Evolutionary conservation across 169 alveolate species (phyloP).

Genomic region (Plasmodium knowlesi): DNA sequence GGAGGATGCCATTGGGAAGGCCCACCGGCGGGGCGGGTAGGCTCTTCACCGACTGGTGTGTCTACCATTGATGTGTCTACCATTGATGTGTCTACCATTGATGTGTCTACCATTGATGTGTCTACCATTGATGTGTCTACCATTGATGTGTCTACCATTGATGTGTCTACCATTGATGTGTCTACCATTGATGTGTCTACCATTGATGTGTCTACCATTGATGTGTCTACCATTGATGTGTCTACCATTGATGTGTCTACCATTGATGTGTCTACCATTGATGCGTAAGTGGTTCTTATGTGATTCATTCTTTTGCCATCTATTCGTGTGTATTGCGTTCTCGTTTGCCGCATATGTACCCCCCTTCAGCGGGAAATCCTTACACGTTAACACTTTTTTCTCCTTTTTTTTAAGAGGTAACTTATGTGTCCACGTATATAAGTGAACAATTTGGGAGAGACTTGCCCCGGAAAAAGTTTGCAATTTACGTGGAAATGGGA

Average conservation of each 20-base stretch:
- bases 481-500: not conserved
- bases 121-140: too few species aligned
- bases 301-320: not conserved
- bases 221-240: too few species aligned
- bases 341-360: not conserved
- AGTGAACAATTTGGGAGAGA: not conserved
- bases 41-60: too few species aligned
- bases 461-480: not conserved
- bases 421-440: not conserved
- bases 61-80: too few species aligned
- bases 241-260: too few species aligned
- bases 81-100: too few species aligned
- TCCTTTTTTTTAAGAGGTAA: not conserved
- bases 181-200: too few species aligned
- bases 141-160: too few species aligned
- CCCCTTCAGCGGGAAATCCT: not conserved
- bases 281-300: not conserved
- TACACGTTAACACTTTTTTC: not conserved
- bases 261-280: too few species aligned
- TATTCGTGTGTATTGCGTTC: not conserved
- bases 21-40: not conserved
- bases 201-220: too few species aligned
- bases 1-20: conserved; percentile 61
- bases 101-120: too few species aligned
- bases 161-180: too few species aligned